Evolutionary conservation across 345 rosid genomes (phyloP).

Genomic region (Eucalyptus tenuipes): DNA sequence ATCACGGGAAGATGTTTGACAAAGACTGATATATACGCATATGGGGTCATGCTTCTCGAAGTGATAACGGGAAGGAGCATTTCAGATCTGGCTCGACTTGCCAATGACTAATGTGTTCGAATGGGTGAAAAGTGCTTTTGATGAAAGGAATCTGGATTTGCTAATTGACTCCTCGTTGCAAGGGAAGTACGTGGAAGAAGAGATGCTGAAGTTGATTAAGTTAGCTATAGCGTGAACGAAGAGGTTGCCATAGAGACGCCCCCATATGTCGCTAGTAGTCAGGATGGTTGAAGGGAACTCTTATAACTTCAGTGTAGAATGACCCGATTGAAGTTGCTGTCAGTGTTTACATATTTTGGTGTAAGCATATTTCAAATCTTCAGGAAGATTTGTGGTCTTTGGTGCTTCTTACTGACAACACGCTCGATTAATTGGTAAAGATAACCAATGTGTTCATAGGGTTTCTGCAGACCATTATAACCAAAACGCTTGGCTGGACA

Average conservation of each 20-base stretch:
- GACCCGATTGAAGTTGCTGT: not conserved
- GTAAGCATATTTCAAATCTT: not conserved
- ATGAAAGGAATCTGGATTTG: not conserved
- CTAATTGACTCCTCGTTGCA: not conserved
- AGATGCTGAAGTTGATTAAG: not conserved
- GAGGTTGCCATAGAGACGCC: not conserved
- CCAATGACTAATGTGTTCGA: not conserved
- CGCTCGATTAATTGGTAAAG: not conserved
- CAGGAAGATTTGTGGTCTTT: not conserved
- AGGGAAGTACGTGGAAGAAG: not conserved
- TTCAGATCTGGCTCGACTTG: not conserved
- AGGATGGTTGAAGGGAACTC: not conserved
- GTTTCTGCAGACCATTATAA: not conserved
- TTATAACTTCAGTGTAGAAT: not conserved
- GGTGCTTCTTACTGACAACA: not conserved
- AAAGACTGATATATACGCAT: not conserved
- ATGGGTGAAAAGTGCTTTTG: not conserved
- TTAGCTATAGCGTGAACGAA: not conserved
- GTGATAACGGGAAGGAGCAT: not conserved
- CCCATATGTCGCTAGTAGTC: not conserved
- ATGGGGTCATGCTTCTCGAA: not conserved
- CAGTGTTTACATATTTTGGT: not conserved
- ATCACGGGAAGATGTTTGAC: not conserved
- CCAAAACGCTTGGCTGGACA: not conserved
- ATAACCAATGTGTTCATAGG: not conserved